These are phyloP conservation scores for Kwoniella newhampshirensis DNA, from an alignment of 768 basidiomycete genomes.

Conservation along the genomic window DNA sequence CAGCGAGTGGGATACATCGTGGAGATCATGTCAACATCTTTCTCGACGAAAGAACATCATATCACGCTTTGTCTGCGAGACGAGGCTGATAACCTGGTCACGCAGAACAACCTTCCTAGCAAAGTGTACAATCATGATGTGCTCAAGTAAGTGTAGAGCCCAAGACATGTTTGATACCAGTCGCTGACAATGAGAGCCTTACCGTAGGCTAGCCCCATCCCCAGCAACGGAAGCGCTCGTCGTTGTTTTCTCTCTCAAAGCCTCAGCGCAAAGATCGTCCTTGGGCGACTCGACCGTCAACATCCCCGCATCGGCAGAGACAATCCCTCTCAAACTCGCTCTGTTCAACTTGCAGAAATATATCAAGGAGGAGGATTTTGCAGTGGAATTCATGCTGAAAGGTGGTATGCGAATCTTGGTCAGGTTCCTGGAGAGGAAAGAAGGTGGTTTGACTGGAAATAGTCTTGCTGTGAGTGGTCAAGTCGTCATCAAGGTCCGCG, in stretches of 20 bases:
- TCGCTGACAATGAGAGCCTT: neutral
- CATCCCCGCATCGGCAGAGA: conserved; percentile 18
- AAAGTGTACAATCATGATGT: conserved; percentile 40
- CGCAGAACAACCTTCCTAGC: conserved; percentile 44
- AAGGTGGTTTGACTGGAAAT: conserved; percentile 34
- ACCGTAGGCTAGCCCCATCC: conserved; percentile 41
- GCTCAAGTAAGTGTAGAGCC: conserved; percentile 43
- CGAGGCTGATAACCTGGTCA: conserved; percentile 44
- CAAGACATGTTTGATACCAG: neutral
- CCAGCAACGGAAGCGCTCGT: conserved; percentile 44
- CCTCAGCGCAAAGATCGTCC: conserved; percentile 11
- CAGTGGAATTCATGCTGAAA: conserved; percentile 48
- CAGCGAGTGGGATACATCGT: conserved; percentile 42
- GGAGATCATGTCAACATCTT: conserved; percentile 44
- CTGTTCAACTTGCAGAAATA: conserved; percentile 50
- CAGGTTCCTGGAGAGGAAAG: conserved; percentile 29
- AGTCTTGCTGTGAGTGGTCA: conserved; percentile 41
- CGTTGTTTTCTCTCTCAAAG: conserved; percentile 34
- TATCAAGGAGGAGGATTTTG: conserved; percentile 49
- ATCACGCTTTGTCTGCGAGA: conserved; percentile 48
- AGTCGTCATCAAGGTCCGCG: neutral
- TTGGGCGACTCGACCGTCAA: conserved; percentile 21
- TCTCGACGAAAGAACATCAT: conserved; percentile 43
- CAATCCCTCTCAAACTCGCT: conserved; percentile 45
- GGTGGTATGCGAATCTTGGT: conserved; percentile 43